phyloP scores from a whole-genome alignment of 2,329 filamentous ascomycete species.

The Aureobasidium uvarum region DNA sequence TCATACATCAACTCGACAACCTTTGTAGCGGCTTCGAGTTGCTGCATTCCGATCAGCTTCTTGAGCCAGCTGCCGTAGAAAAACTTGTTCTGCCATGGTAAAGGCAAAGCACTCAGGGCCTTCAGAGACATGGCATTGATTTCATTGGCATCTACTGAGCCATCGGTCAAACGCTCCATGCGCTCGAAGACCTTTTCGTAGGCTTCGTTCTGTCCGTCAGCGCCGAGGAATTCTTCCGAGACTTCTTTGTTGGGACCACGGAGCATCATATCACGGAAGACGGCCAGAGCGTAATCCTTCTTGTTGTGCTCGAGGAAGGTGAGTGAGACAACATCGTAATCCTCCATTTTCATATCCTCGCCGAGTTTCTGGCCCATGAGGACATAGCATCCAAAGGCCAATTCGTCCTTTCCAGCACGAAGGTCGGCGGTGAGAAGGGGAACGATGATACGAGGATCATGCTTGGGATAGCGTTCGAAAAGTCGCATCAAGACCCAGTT shows the following conservation, averaged over 20 bases:
- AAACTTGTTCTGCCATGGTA: slow-evolving; percentile 65
- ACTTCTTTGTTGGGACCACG: slow-evolving; percentile 32
- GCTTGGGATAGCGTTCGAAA: slow-evolving; percentile 47
- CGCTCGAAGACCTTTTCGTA: slow-evolving; percentile 36
- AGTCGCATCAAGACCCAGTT: slow-evolving; percentile 57
- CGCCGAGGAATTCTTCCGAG: slow-evolving; percentile 34
- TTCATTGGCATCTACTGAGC: slow-evolving; percentile 36
- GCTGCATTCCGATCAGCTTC: slow-evolving; percentile 66
- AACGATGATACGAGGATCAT: slow-evolving; percentile 59
- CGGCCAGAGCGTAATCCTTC: slow-evolving; percentile 65
- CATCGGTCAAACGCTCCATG: slow-evolving; percentile 29
- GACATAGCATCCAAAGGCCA: slow-evolving; percentile 67
- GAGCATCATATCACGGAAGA: slow-evolving; percentile 89
- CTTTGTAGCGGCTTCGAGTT: slow-evolving; percentile 62
- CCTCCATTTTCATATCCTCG: slow-evolving; percentile 62
- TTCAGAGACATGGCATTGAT: slow-evolving; percentile 51
- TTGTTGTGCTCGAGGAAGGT: slow-evolving; percentile 67
- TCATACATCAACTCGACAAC: slow-evolving; percentile 75
- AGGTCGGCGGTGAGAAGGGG: slow-evolving; percentile 69
- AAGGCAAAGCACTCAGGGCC: slow-evolving; percentile 54
- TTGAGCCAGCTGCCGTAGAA: slow-evolving; percentile 90
- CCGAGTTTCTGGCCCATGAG: slow-evolving; percentile 62
- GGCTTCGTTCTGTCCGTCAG: slow-evolving; percentile 47
- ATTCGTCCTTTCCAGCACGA: slow-evolving; percentile 51
- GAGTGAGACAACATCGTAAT: slow-evolving; percentile 73